These are phyloP conservation scores for Claviceps quebecensis DNA, from an alignment of 2,329 filamentous ascomycete species.

Conservation along the genomic window DNA sequence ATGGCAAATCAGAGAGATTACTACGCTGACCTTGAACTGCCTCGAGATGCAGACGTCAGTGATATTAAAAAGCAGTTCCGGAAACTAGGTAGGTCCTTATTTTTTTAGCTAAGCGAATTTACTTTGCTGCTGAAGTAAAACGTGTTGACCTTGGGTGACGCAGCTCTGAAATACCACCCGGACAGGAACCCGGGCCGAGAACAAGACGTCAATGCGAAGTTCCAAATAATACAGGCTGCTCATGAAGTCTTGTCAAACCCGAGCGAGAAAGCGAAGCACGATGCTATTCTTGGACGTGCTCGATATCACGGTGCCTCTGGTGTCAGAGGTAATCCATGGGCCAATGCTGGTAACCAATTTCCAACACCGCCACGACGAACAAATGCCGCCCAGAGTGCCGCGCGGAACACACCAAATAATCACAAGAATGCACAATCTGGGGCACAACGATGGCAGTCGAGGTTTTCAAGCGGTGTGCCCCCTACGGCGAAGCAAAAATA, in stretches of 20 bases:
- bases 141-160: constrained; percentile 11
- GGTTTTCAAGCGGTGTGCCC: constrained; percentile 27
- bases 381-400: constrained; percentile 11
- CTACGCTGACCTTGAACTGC: constrained; percentile 69
- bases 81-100: constrained; percentile 49
- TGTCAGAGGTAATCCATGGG: constrained; percentile 44
- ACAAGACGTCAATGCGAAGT: constrained; percentile 64
- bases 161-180: constrained; percentile 74
- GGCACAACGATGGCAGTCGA: constrained; percentile 30
- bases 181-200: constrained; percentile 80
- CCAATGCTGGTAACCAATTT: constrained; percentile 33
- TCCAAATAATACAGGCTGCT: constrained; percentile 75
- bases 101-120: not conserved
- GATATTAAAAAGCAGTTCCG: constrained; percentile 81
- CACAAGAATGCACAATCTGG: constrained; percentile 19
- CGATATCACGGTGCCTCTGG: constrained; percentile 37
- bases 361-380: constrained; percentile 34
- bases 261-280: constrained; percentile 36
- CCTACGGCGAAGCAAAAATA: constrained; percentile 28
- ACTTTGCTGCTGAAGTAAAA: not conserved
- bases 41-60: constrained; percentile 49
- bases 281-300: constrained; percentile 27
- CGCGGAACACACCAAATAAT: constrained; percentile 1
- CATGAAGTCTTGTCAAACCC: constrained; percentile 56
- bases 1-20: constrained; percentile 51